Evolutionary conservation across 805 yeast species (phyloP).

Genomic region (Wickerhamiella musiphila): DNA sequence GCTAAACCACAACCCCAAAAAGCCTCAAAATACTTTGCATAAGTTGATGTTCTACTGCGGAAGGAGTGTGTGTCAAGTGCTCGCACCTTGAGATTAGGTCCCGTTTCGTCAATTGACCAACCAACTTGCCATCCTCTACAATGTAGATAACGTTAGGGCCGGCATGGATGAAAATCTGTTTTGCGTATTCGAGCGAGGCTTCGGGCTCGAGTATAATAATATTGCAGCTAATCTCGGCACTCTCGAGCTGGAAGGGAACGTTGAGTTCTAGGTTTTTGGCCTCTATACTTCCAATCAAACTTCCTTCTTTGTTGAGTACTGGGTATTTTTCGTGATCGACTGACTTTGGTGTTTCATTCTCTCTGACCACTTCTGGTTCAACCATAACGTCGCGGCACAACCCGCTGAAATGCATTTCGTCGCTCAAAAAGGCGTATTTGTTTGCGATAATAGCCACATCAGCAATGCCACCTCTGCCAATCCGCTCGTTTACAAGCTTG

Average conservation of each 20-base stretch:
- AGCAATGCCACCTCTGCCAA: slow-evolving; percentile 82
- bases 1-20: too few relatives aligned
- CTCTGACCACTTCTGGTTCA: slow-evolving; percentile 14
- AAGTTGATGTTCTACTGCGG: background rate
- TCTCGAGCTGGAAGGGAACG: background rate
- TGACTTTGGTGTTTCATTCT: slow-evolving; percentile 12
- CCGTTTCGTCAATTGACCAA: slow-evolving; percentile 71
- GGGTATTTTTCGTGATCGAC: slow-evolving; percentile 22
- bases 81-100: slow-evolving; percentile 38
- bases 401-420: slow-evolving; percentile 40
- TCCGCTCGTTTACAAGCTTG: slow-evolving; percentile 54
- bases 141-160: slow-evolving; percentile 68
- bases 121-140: slow-evolving; percentile 38
- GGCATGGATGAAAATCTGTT: slow-evolving; percentile 53
- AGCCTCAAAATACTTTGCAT: too few relatives aligned
- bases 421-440: slow-evolving; percentile 72
- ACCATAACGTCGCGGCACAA: slow-evolving; percentile 49
- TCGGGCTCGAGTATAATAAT: slow-evolving; percentile 42
- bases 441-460: slow-evolving; percentile 84
- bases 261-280: background rate
- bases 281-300: slow-evolving; percentile 19
- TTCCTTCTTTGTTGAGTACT: slow-evolving; percentile 18
- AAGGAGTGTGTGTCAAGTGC: slow-evolving; percentile 18
- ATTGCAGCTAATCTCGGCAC: slow-evolving; percentile 22
- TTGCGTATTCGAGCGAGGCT: slow-evolving; percentile 40